A percentile compares a stretch with the other conserved stretches of the same genome.
These are phyloP conservation scores for Wickerhamiella galacta DNA, from an alignment of 805 yeast species.

Conservation along the genomic window DNA sequence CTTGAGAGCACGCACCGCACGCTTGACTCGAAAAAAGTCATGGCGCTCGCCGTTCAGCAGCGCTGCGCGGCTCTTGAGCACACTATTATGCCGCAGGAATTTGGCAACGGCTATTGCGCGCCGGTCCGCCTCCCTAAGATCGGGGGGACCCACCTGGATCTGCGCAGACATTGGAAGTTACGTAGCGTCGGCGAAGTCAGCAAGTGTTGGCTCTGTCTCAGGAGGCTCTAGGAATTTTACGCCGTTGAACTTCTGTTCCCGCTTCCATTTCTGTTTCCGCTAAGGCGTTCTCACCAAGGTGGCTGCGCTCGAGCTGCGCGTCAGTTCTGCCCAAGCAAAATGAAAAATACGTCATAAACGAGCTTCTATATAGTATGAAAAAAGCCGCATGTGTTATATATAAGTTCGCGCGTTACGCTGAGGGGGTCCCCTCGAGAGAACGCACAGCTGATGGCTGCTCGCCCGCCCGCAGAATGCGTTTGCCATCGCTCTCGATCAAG, in stretches of 20 bases:
- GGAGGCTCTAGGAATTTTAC: too few relatives aligned
- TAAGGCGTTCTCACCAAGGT: too few relatives aligned
- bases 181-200: neutral
- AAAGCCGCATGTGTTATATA: too few relatives aligned
- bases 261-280: too few relatives aligned
- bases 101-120: slow-evolving; percentile 54
- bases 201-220: too few relatives aligned
- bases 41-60: slow-evolving; percentile 49
- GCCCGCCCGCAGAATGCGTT: slow-evolving; percentile 41
- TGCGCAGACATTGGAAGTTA: slow-evolving; percentile 2
- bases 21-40: slow-evolving; percentile 72
- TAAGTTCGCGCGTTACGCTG: slow-evolving; percentile 10
- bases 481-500: slow-evolving; percentile 38
- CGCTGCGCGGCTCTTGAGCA: slow-evolving; percentile 73
- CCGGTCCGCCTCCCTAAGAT: slow-evolving; percentile 27
- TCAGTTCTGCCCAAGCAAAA: too few relatives aligned
- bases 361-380: too few relatives aligned
- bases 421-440: slow-evolving; percentile 14
- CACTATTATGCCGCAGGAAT: slow-evolving; percentile 44
- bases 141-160: slow-evolving; percentile 21
- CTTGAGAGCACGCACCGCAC: slow-evolving; percentile 62
- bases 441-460: slow-evolving; percentile 33
- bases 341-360: too few relatives aligned
- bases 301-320: too few relatives aligned
- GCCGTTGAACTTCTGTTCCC: too few relatives aligned